A percentile compares a stretch with the other conserved stretches of the same genome.
Conservation (phyloP, 176 grass and related monocot genomes). For the Triticum dicoccoides region DNA sequence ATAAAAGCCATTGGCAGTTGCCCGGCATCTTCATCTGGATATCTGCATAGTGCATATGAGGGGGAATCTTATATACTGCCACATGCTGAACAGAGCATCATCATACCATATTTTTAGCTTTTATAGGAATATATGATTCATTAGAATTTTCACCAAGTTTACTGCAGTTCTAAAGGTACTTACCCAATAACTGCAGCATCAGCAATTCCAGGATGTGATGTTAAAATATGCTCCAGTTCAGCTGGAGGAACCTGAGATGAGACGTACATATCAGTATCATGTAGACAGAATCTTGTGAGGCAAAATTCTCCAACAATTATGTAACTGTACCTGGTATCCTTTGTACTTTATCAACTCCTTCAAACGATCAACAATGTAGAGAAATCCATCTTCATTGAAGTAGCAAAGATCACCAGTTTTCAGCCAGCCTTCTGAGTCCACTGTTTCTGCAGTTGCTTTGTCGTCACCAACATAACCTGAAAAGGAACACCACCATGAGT, state of each 20-base stretch:
- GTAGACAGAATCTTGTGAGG: conserved; percentile 10
- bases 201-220: conserved; percentile 49
- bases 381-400: conserved; percentile 66
- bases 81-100: neutral
- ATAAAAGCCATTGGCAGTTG: conserved; percentile 83
- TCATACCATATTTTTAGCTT: neutral
- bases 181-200: conserved; percentile 70
- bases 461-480: conserved; percentile 60
- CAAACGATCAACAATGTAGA: conserved; percentile 67
- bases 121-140: neutral
- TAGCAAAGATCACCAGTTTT: conserved; percentile 78
- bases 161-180: conserved; percentile 18
- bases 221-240: conserved; percentile 67
- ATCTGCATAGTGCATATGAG: conserved; percentile 39
- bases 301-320: neutral
- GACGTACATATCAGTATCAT: neutral
- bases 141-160: neutral
- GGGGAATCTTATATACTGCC: neutral
- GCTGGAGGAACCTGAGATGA: conserved; percentile 60
- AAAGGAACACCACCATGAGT: neutral
- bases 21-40: conserved; percentile 85
- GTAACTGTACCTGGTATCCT: conserved; percentile 55
- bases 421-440: conserved; percentile 65
- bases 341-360: conserved; percentile 87
- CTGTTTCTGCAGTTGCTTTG: conserved; percentile 41